A percentile compares a stretch with the other conserved stretches of the same genome.
Evolutionary conservation across 768 basidiomycete species (phyloP).

Genomic region (Gymnopilus dilepis): DNA sequence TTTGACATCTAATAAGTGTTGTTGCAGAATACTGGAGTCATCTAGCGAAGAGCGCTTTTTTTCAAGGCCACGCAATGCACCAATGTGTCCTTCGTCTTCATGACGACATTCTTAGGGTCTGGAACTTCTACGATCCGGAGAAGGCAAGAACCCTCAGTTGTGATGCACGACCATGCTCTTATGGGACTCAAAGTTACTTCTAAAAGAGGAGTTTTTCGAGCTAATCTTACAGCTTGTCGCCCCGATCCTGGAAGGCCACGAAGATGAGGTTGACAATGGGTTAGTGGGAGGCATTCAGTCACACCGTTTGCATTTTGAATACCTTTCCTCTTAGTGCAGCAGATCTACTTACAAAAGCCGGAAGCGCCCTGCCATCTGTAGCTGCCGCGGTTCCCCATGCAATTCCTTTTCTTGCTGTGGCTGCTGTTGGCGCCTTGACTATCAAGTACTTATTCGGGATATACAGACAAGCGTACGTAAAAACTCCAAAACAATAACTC

Average conservation of each 20-base stretch:
- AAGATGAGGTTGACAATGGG: too few relatives aligned
- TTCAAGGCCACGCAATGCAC: conserved; percentile 6
- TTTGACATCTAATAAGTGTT: too few relatives aligned
- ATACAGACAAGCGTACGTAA: not conserved
- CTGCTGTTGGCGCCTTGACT: not conserved
- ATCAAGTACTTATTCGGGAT: not conserved
- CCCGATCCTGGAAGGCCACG: too few relatives aligned
- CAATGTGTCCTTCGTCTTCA: conserved; percentile 14
- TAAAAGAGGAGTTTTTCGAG: not conserved
- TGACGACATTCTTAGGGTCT: conserved; percentile 20
- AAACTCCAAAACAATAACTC: too few relatives aligned
- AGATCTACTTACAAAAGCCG: not conserved
- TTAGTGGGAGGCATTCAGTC: too few relatives aligned
- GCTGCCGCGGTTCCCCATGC: not conserved
- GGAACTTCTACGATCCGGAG: conserved; percentile 28
- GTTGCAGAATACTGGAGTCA: not conserved
- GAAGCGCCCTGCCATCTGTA: not conserved
- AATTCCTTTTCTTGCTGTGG: too few relatives aligned
- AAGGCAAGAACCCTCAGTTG: not conserved
- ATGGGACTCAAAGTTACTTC: not conserved
- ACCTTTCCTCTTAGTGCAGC: not conserved
- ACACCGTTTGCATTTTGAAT: not conserved
- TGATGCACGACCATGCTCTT: not conserved
- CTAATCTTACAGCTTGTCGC: too few relatives aligned
- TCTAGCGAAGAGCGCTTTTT: conserved; percentile 6